Evolutionary conservation across 208 protist genomes (phyloP).

Genomic region (Kentomonas sorsogonicus): DNA sequence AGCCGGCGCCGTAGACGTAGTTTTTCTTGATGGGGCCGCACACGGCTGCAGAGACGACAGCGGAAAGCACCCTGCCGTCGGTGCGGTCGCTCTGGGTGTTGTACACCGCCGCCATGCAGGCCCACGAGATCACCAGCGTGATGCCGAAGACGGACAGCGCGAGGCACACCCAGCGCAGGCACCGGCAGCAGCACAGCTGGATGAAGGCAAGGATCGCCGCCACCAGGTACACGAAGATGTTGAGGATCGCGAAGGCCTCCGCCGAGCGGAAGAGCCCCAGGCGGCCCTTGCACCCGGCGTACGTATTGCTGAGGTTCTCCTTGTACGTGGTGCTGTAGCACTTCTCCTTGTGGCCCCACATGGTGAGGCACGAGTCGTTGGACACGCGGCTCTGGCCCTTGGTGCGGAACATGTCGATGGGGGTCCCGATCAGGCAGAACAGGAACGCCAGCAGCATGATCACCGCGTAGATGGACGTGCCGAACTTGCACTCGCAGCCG

Average conservation of each 20-base stretch:
- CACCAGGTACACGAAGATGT: constrained; percentile 20
- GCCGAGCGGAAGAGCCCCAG: constrained; percentile 27
- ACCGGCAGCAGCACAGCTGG: constrained; percentile 42
- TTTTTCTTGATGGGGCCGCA: constrained; percentile 1
- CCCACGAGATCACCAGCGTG: neutral
- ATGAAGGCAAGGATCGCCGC: constrained; percentile 28
- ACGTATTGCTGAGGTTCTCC: constrained; percentile 12
- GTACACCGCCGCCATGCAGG: neutral
- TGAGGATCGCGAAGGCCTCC: constrained; percentile 34
- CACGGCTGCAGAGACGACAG: neutral
- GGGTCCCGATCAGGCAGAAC: constrained; percentile 42
- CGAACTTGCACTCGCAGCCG: constrained; percentile 13
- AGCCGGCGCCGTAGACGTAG: constrained; percentile 42
- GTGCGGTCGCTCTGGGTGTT: neutral
- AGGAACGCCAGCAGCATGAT: constrained; percentile 33
- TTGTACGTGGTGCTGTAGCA: constrained; percentile 27
- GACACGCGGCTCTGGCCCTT: constrained; percentile 13
- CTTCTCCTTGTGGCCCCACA: constrained; percentile 47
- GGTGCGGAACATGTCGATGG: constrained; percentile 42
- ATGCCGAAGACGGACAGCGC: constrained; percentile 24
- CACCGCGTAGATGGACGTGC: constrained; percentile 45
- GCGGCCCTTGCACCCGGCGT: constrained; percentile 18
- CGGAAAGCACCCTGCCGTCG: constrained; percentile 3
- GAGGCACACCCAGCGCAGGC: constrained; percentile 30
- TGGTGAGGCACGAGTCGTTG: constrained; percentile 34